Conservation (phyloP, 106 monocot species). For the Platanthera zijinensis region DNA sequence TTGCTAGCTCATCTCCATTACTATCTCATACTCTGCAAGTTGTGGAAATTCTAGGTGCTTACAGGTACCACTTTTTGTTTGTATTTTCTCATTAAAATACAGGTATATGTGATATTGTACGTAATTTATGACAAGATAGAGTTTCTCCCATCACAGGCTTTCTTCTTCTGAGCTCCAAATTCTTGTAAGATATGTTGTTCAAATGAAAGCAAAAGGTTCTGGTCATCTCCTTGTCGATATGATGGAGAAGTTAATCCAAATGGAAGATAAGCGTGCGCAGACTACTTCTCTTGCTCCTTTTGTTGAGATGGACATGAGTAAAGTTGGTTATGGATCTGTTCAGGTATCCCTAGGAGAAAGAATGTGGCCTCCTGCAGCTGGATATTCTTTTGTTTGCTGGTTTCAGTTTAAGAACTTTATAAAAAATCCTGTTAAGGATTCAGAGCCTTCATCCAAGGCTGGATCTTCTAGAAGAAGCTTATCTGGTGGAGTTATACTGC, state of each 20-base stretch:
- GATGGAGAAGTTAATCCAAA: conserved; percentile 79
- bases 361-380: conserved; percentile 98
- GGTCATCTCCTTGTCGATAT: conserved; percentile 80
- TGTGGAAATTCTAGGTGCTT: conserved; percentile 89
- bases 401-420: conserved; percentile 74
- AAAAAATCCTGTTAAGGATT: conserved; percentile 53
- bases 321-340: conserved; percentile 80
- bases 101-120: conserved; percentile 1
- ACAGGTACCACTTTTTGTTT: conserved; percentile 40
- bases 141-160: conserved; percentile 39
- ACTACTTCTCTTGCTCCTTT: conserved; percentile 78
- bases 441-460: conserved; percentile 32
- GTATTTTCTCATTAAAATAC: background rate
- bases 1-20: conserved; percentile 66
- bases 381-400: conserved; percentile 99
- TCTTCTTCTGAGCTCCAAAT: conserved; percentile 83
- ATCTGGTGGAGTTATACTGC: conserved; percentile 44
- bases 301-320: conserved; percentile 94
- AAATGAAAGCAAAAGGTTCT: conserved; percentile 61
- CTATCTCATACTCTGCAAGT: conserved; percentile 71
- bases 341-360: conserved; percentile 98
- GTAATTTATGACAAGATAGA: conserved; percentile 2
- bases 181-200: conserved; percentile 77
- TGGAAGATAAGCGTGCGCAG: conserved; percentile 53
- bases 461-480: conserved; percentile 21